Evolutionary conservation across 2,329 filamentous ascomycete species (phyloP), one percentile per base, ranked within the genome.

Genomic region (Pseudogymnoascus sp.): DNA sequence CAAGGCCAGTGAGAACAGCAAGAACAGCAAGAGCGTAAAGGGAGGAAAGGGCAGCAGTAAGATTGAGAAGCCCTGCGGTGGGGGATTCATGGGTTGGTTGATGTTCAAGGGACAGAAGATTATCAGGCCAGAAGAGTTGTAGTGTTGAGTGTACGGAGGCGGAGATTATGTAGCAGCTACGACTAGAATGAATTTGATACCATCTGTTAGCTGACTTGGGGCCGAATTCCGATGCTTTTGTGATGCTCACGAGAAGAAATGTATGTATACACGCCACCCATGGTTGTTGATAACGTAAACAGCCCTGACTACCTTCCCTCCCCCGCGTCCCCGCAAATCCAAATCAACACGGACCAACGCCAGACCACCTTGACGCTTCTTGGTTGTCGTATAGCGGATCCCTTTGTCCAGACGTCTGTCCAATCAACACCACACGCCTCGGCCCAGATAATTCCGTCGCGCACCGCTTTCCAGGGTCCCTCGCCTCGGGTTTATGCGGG

Each of bases 21-120:
- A 12, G 5, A 61, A 30, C n/a, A 9, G 30, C 2, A 58, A 58
- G 33, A 37, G 22, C 8, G 12, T 8, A 4, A 53, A 36, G 28
- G 14, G 22, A 12, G 28, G 9, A 4, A 18, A 58, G 57, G 11
- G 33, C n/a, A 25, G 33, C 35, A 41, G 18, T 25, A 58, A 59
- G 57, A 11, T 59, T 25, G 35, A 59, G 37, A 41, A 59, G 9
- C 47, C 47, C 1, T 53, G 47, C 4, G 47, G 47, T 12, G 25
- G 15, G 2, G 53, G 60, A 9, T 57, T 62, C 20, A 39, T 61
- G 47, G 43, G 33, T 30, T 61, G 60, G 60, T 37, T 61, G 36
- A 37, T 61, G 30, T 62, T 62, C 39, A 37, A 60, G 57, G 53
- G 53, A 5, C 37, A 60, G 38, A 62, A 62, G 33, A 15, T 59